Percentiles rank a stretch among this genome's conserved stretches.
These are phyloP conservation scores for Ammopiptanthus mongolicus DNA, from an alignment of 306 rosid species.

Conservation along the genomic window DNA sequence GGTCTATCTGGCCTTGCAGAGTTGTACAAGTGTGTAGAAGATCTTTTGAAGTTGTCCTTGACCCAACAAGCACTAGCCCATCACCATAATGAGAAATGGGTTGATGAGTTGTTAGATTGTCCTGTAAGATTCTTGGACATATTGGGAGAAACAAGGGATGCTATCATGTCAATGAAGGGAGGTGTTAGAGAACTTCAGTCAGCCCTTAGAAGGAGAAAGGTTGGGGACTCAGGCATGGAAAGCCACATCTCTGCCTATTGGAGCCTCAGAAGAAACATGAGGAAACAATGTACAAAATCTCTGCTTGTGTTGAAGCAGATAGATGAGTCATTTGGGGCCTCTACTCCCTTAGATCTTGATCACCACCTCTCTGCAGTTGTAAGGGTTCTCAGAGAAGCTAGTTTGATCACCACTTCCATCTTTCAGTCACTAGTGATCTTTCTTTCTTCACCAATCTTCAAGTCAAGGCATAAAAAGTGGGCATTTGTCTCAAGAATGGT, in stretches of 20 bases:
- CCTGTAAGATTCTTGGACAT: constrained; percentile 55
- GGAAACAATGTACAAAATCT: constrained; percentile 36
- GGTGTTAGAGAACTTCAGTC: constrained; percentile 53
- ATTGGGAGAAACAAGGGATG: constrained; percentile 47
- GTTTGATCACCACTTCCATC: constrained; percentile 38
- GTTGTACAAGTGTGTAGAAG: constrained; percentile 42
- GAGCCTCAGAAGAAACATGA: constrained; percentile 38
- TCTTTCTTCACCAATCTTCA: constrained; percentile 46
- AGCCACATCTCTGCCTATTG: constrained; percentile 30
- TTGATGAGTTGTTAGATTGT: constrained; percentile 49
- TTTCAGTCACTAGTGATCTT: constrained; percentile 44
- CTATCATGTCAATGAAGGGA: constrained; percentile 34
- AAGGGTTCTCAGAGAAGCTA: constrained; percentile 58
- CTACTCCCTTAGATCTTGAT: constrained; percentile 29
- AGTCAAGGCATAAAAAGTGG: constrained; percentile 54
- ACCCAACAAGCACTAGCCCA: constrained; percentile 52
- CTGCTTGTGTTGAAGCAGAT: constrained; percentile 35
- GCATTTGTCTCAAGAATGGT: constrained; percentile 50
- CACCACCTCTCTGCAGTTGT: constrained; percentile 45
- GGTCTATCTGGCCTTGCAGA: constrained; percentile 43
- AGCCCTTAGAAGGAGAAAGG: constrained; percentile 48
- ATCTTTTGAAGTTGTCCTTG: constrained; percentile 49
- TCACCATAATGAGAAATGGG: constrained; percentile 49
- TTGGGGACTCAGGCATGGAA: constrained; percentile 42
- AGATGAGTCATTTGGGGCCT: constrained; percentile 27